Evolutionary conservation across 2,329 filamentous ascomycete species (phyloP).

Genomic region (Neurospora sp.): DNA sequence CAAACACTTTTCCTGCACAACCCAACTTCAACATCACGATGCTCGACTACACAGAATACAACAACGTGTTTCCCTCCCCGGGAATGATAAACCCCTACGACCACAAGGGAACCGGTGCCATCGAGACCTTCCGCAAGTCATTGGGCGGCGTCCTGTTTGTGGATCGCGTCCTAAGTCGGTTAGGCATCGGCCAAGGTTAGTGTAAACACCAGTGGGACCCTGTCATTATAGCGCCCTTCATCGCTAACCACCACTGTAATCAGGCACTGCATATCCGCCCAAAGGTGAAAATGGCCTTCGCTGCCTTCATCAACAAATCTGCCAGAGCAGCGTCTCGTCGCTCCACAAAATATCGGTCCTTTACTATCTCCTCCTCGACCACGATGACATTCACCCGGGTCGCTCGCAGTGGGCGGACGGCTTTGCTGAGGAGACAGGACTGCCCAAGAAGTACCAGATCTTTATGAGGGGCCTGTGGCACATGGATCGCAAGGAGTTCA

Average conservation of each 20-base stretch:
- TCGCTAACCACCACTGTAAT: conserved; percentile 17
- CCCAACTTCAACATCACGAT: conserved; percentile 27
- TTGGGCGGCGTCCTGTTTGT: conserved; percentile 68
- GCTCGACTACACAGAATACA: conserved; percentile 57
- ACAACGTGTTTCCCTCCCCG: conserved; percentile 55
- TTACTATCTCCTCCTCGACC: conserved; percentile 76
- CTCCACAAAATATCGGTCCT: conserved; percentile 77
- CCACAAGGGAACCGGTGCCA: conserved; percentile 49
- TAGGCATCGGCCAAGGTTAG: conserved; percentile 61
- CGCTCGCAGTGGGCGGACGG: conserved; percentile 39
- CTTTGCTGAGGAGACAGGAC: conserved; percentile 53
- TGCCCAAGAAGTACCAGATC: conserved; percentile 68
- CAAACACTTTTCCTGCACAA: neutral
- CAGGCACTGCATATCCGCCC: conserved; percentile 63
- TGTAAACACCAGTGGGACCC: neutral
- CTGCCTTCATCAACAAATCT: conserved; percentile 61
- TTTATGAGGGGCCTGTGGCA: conserved; percentile 79
- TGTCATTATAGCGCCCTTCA: neutral
- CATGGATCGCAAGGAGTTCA: conserved; percentile 63
- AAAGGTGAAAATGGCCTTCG: conserved; percentile 57
- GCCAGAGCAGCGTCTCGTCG: conserved; percentile 51
- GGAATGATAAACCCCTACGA: conserved; percentile 49
- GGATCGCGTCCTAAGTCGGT: conserved; percentile 62
- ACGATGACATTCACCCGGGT: conserved; percentile 42
- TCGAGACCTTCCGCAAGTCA: conserved; percentile 55